Evolutionary conservation across 2,329 filamentous ascomycete genomes (phyloP), one percentile per base, ranked within the genome.

Genomic region (Cladorrhinum sp.): DNA sequence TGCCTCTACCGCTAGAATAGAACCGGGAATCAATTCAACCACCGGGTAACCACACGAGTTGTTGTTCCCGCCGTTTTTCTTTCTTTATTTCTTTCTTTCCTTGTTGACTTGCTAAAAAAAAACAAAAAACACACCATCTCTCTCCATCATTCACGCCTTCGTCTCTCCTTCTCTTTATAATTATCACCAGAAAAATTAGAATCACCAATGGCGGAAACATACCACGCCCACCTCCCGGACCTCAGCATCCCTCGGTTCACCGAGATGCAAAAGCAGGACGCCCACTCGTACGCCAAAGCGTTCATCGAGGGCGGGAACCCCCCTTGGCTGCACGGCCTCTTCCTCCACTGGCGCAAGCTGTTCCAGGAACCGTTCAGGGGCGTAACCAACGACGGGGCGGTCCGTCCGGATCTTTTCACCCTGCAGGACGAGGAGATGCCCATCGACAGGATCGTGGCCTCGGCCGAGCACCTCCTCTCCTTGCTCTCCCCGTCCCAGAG

Each of bases 361-460:
- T 75, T 86, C 24, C 75, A 84, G 59, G 87, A 91, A 73, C 88
- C 89, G 0, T 92, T 85, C 71, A 86, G 83, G 68, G 89, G 89
- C 23, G 77, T 92, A 20, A 91, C 89, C 0, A 85, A 74, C 10
- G 86, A 92, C 65, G 89, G 88, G 80, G 74, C 26, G 4, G 76
- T 88, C 1, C 78, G 75, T 18, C 76, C 77, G 0, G 79, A 75
- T 6, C 75, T 90, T 1, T 90, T 86, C 72, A 68, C 76, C 48
- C 69, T 86, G 3, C 80, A 86, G 66, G 87, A 91, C 67, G 86
- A 91, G 68, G 85, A 79, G 9, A 74, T 89, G 0, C 81, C 84
- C 0, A 86, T 88, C 36, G 73, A 76, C 0, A 63, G 71, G 3
- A 88, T 90, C n/a, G 81, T 85, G 10, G 62, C 75, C 0, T 79